Conservation (phyloP, 148 eudicot species). For the Rhododendron simsii region DNA sequence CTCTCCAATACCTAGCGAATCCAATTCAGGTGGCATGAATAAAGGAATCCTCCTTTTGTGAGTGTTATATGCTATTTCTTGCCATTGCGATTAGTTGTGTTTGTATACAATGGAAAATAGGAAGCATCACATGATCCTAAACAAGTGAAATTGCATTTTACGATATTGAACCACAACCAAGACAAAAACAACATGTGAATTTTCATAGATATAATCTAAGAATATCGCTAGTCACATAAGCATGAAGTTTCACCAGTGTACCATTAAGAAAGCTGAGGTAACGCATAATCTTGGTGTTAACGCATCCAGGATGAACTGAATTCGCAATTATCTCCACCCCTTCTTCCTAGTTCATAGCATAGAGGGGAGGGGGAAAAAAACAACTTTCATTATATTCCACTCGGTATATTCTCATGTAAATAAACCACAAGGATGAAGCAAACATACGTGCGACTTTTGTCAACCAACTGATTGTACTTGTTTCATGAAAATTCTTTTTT, state of each 20-base stretch:
- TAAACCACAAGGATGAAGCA: no score
- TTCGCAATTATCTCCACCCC: conserved; percentile 44
- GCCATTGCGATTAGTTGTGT: no score
- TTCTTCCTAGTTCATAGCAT: conserved; percentile 45
- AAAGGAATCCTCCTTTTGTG: neutral
- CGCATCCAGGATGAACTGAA: conserved; percentile 50
- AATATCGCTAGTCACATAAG: neutral
- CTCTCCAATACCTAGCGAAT: no score
- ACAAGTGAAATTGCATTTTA: neutral
- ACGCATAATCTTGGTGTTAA: conserved; percentile 59
- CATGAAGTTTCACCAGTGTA: conserved; percentile 16
- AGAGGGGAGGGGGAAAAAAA: no score
- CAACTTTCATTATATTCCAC: no score
- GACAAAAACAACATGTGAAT: neutral
- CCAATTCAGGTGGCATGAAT: no score
- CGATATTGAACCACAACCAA: neutral
- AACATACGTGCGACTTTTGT: no score
- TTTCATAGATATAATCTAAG: neutral
- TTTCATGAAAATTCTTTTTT: no score
- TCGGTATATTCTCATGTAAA: no score
- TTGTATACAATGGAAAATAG: no score
- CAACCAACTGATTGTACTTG: no score
- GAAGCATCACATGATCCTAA: neutral
- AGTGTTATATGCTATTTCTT: no score
- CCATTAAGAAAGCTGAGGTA: conserved; percentile 48